These are phyloP conservation scores for Penicillium flavigenum DNA, from an alignment of 495 filamentous ascomycete species.

Conservation along the genomic window DNA sequence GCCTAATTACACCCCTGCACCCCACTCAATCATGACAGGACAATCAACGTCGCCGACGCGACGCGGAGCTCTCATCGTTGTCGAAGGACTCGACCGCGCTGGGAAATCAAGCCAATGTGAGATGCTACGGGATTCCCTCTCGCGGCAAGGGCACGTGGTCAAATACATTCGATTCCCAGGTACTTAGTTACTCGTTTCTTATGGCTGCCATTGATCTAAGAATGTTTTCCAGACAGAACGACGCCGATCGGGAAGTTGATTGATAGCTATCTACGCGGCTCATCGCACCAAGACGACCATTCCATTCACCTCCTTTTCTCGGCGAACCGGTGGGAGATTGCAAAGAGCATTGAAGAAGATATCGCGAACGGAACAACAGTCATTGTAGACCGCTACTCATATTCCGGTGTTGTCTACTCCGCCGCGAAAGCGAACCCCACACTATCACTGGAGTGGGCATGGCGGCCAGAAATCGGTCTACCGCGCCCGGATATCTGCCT, in stretches of 20 bases:
- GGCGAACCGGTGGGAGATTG: conserved; percentile 92
- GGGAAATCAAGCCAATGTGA: conserved; percentile 95
- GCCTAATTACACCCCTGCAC: not conserved
- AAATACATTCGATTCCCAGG: conserved; percentile 85
- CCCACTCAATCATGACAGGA: conserved; percentile 19
- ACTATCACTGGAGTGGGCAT: conserved; percentile 74
- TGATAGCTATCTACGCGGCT: conserved; percentile 74
- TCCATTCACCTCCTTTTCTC: conserved; percentile 94
- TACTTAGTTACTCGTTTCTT: conserved; percentile 37
- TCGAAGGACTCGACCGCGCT: conserved; percentile 91
- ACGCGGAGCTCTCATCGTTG: conserved; percentile 78
- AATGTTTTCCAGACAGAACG: conserved; percentile 62
- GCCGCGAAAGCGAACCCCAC: conserved; percentile 78
- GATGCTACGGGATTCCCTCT: conserved; percentile 62
- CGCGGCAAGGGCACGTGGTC: conserved; percentile 60
- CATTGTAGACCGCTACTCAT: conserved; percentile 90
- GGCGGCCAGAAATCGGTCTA: conserved; percentile 79
- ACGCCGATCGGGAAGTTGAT: conserved; percentile 91
- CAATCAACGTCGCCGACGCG: conserved; percentile 18
- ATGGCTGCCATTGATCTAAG: conserved; percentile 17
- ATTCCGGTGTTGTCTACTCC: conserved; percentile 91
- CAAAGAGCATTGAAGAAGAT: conserved; percentile 60
- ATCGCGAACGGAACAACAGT: conserved; percentile 68
- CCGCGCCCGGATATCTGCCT: conserved; percentile 85
- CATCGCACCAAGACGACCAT: conserved; percentile 80